These are phyloP conservation scores for Striga hermonthica DNA, from an alignment of 305 asterid species.

Conservation along the genomic window DNA sequence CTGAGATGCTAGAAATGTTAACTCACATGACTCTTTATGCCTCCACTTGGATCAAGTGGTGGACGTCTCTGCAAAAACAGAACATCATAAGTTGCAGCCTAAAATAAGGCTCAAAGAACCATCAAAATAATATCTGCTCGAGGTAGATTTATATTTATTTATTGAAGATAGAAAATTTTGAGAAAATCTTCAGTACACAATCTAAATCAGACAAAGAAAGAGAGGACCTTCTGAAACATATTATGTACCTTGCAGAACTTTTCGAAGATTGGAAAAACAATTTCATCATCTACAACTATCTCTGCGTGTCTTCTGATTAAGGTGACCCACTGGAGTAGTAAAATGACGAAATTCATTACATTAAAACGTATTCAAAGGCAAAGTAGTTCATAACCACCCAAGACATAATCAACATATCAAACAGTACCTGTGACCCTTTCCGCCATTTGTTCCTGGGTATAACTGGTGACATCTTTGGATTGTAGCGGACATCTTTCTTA, in stretches of 20 bases:
- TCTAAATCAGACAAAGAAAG: no score
- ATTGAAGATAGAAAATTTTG: no score
- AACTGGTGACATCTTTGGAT: conserved; percentile 86
- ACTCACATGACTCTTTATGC: conserved; percentile 61
- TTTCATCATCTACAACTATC: conserved; percentile 70
- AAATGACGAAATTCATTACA: conserved; percentile 27
- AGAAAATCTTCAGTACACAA: no score
- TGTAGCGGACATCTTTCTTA: conserved; percentile 75
- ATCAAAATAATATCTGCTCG: no score
- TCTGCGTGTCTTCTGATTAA: conserved; percentile 77
- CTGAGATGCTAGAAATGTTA: conserved; percentile 20
- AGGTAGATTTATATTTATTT: no score
- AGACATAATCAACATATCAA: conserved; percentile 16
- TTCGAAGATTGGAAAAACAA: conserved; percentile 59
- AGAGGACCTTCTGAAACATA: background rate
- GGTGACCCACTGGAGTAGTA: conserved; percentile 78
- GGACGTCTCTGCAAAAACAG: conserved; percentile 73
- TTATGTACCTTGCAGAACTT: conserved; percentile 75
- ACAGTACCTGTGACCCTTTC: conserved; percentile 91
- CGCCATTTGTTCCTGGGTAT: conserved; percentile 86
- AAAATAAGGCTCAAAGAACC: no score
- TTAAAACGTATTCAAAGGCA: conserved; percentile 3
- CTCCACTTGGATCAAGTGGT: conserved; percentile 40
- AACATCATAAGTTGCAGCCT: background rate
- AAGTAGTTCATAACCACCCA: background rate